A percentile compares a stretch with the other conserved stretches of the same genome.
Conservation (phyloP, 352 stramenopile species). For the Pythium monospermum region DNA sequence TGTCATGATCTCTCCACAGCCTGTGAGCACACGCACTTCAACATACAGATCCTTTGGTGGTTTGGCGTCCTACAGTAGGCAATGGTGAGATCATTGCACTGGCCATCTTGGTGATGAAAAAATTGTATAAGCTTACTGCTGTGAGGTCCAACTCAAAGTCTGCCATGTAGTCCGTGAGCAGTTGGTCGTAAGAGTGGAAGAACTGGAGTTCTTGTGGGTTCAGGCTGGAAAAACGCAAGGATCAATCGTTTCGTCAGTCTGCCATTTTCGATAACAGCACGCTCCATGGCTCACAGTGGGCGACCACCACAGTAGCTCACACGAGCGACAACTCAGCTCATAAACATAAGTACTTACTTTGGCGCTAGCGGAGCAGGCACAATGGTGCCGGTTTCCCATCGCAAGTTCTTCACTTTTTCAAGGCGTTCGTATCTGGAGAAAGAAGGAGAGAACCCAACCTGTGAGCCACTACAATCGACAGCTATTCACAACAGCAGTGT, state of each 20-base stretch:
- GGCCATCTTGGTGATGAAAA: too few relatives aligned
- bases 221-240: conserved; percentile 47
- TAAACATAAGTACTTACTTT: conserved; percentile 40
- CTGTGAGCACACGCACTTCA: conserved; percentile 84
- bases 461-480: conserved; percentile 3
- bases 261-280: too few relatives aligned
- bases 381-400: conserved; percentile 88
- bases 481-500: not conserved
- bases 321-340: too few relatives aligned
- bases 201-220: conserved; percentile 84
- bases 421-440: conserved; percentile 53
- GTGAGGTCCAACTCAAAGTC: conserved; percentile 85
- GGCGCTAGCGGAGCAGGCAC: conserved; percentile 67
- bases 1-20: conserved; percentile 90
- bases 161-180: conserved; percentile 89
- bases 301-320: too few relatives aligned
- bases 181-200: conserved; percentile 89
- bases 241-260: too few relatives aligned
- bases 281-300: not conserved
- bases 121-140: conserved; percentile 32
- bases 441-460: not conserved
- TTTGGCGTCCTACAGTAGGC: conserved; percentile 80
- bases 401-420: conserved; percentile 86
- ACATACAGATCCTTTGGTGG: conserved; percentile 90
- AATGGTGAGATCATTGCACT: too few relatives aligned